These are phyloP conservation scores for Pythium utonaiense DNA, from an alignment of 352 stramenopile species.

Conservation along the genomic window DNA sequence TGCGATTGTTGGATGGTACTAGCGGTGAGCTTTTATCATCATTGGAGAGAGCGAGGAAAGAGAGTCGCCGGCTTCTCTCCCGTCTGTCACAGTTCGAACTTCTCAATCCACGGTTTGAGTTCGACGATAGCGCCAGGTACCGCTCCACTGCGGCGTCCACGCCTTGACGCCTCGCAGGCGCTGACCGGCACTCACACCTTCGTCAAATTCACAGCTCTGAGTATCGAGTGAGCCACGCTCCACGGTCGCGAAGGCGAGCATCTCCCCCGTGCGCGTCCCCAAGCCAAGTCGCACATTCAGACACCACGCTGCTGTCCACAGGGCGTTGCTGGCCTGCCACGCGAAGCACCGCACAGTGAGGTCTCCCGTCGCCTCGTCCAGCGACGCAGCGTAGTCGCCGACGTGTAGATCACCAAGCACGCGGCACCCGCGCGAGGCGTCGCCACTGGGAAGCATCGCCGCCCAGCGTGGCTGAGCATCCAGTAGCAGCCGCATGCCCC, in stretches of 20 bases:
- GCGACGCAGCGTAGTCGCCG: constrained; percentile 1
- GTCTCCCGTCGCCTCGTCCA: background rate
- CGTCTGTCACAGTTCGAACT: too few relatives aligned
- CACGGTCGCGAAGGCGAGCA: background rate
- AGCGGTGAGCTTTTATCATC: too few relatives aligned
- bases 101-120: too few relatives aligned
- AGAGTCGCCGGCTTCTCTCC: too few relatives aligned
- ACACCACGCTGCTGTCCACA: background rate
- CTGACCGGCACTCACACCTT: background rate
- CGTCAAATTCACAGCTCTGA: background rate
- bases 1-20: too few relatives aligned
- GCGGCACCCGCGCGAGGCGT: background rate
- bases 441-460: constrained; percentile 1
- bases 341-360: background rate
- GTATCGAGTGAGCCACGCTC: background rate
- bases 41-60: too few relatives aligned
- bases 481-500: constrained; percentile 2
- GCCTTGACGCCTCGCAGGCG: background rate
- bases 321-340: background rate
- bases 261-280: background rate
- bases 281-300: background rate
- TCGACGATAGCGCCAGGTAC: background rate
- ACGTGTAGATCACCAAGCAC: background rate
- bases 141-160: background rate
- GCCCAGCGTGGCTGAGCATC: constrained; percentile 3